These are phyloP conservation scores for Saksenaea oblongispora DNA, from an alignment of 371 early-diverging fungal species.

Conservation along the genomic window DNA sequence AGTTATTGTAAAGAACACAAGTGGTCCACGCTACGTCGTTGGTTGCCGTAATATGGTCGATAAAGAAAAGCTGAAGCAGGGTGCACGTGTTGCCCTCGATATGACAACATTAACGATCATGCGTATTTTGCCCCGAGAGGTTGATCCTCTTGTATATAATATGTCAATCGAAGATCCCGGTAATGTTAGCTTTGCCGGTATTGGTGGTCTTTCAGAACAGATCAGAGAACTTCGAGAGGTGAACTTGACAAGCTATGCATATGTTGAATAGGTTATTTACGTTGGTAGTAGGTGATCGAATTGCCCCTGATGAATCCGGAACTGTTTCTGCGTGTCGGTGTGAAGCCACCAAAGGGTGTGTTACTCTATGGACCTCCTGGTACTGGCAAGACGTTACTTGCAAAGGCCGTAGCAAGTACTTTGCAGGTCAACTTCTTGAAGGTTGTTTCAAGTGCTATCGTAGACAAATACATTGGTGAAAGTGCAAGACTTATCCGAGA, in stretches of 20 bases:
- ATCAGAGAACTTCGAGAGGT: conserved; percentile 98
- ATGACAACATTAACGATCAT: conserved; percentile 99
- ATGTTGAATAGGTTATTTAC: not conserved
- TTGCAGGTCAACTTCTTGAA: conserved; percentile 97
- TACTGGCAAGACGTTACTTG: conserved; percentile 89
- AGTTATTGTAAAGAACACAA: conserved; percentile 99
- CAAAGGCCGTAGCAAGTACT: conserved; percentile 97
- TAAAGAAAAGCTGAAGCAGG: conserved; percentile 92
- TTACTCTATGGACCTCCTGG: conserved; percentile 99
- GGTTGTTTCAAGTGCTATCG: conserved; percentile 96
- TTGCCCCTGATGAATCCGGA: conserved; percentile 99
- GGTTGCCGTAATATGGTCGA: conserved; percentile 96
- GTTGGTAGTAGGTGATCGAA: conserved; percentile 84
- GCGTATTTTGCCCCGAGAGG: conserved; percentile 98
- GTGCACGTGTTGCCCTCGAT: conserved; percentile 98
- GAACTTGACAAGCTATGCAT: not conserved
- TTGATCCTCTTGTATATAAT: conserved; percentile 99
- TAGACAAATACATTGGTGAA: conserved; percentile 99
- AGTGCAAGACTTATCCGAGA: conserved; percentile 96
- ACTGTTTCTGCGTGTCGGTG: conserved; percentile 97
- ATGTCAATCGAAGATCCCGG: conserved; percentile 99
- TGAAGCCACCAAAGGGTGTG: conserved; percentile 99
- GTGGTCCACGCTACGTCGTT: conserved; percentile 99
- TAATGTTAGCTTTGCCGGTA: conserved; percentile 93
- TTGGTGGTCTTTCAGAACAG: conserved; percentile 98